Conservation (phyloP, 306 rosid genomes). For the Trifolium subterraneum region DNA sequence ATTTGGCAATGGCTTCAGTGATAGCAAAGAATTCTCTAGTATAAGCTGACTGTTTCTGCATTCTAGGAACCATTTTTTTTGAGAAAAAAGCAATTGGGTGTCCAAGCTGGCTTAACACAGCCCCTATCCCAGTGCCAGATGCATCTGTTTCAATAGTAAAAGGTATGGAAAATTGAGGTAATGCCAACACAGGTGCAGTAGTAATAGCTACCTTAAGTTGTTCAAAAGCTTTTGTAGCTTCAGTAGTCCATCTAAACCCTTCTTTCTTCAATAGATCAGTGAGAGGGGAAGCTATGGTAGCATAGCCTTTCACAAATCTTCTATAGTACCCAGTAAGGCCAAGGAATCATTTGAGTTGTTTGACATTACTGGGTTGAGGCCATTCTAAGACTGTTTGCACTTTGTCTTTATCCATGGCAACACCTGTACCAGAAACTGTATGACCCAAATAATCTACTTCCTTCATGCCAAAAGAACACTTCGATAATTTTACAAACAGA, state of each 20-base stretch:
- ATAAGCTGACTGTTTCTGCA: background rate
- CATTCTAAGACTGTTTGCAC: background rate
- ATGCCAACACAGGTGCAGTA: too few relatives aligned
- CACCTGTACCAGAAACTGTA: background rate
- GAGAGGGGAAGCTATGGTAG: too few relatives aligned
- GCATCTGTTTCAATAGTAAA: too few relatives aligned
- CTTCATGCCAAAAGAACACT: background rate
- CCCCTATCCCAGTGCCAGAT: too few relatives aligned
- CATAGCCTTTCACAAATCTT: too few relatives aligned
- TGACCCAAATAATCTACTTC: background rate
- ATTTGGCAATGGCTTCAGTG: background rate
- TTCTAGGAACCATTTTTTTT: background rate
- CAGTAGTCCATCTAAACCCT: too few relatives aligned
- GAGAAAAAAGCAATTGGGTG: background rate
- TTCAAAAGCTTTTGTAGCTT: too few relatives aligned
- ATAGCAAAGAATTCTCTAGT: background rate
- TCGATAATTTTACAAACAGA: background rate
- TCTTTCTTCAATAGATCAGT: too few relatives aligned
- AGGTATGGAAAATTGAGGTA: too few relatives aligned
- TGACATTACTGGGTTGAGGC: background rate
- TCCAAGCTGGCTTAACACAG: background rate
- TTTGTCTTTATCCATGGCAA: background rate
- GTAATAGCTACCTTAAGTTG: too few relatives aligned
- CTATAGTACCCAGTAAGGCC: background rate
- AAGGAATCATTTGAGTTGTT: background rate